phyloP scores from a whole-genome alignment of 371 early-diverging fungal genomes.

The Syncephalastrum monosporum region DNA sequence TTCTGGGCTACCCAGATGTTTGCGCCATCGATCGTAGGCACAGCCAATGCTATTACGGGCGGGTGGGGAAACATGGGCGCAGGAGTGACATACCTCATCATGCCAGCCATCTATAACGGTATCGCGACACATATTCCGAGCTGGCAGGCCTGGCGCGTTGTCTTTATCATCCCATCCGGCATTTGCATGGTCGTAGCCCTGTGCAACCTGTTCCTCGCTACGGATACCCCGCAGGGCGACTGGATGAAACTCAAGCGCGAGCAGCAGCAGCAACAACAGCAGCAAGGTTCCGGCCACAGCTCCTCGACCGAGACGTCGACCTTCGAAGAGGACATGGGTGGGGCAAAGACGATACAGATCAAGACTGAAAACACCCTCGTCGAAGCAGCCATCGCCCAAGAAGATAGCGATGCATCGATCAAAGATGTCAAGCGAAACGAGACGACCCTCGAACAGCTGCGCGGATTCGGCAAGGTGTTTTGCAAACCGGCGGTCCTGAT shows the following conservation, averaged over 20 bases:
- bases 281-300: background rate
- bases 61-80: conserved; percentile 74
- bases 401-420: conserved; percentile 7
- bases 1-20: conserved; percentile 65
- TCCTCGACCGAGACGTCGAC: background rate
- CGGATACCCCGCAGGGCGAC: conserved; percentile 44
- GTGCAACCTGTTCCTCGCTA: conserved; percentile 30
- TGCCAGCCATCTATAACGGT: conserved; percentile 49
- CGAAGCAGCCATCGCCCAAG: too few species aligned
- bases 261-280: background rate
- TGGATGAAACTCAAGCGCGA: conserved; percentile 23
- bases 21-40: conserved; percentile 49
- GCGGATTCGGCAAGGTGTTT: conserved; percentile 8
- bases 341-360: too few species aligned
- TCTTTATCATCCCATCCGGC: conserved; percentile 44
- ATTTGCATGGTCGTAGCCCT: conserved; percentile 43
- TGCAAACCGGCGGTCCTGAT: conserved; percentile 38
- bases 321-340: too few species aligned
- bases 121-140: conserved; percentile 22
- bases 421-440: conserved; percentile 14
- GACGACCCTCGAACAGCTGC: background rate
- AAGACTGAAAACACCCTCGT: too few species aligned
- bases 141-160: conserved; percentile 40
- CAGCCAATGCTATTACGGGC: conserved; percentile 64
- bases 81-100: conserved; percentile 55